Conservation (phyloP, 441 rosid genomes). For the Erysimum cheiri region DNA sequence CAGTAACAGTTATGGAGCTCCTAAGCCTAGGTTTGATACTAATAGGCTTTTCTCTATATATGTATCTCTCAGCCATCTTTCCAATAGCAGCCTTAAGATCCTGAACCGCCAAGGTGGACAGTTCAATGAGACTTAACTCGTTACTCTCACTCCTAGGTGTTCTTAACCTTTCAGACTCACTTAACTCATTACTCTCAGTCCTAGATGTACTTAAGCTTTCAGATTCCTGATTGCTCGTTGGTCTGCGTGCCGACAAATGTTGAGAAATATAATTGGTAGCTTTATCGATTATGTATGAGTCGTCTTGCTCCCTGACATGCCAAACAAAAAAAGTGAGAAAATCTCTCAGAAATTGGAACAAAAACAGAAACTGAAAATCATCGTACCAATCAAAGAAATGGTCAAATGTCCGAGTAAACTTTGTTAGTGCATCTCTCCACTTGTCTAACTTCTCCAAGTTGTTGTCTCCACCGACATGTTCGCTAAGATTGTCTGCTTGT, state of each 20-base stretch:
- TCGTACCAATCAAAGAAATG: not conserved
- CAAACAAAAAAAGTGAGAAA: no score
- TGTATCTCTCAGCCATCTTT: not conserved
- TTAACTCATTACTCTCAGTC: no score
- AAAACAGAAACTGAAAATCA: not conserved
- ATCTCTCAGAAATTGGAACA: no score
- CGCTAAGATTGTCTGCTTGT: not conserved
- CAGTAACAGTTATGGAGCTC: not conserved
- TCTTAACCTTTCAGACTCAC: not conserved
- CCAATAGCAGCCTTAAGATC: not conserved
- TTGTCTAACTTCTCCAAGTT: not conserved
- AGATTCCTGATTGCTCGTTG: no score
- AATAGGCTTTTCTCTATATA: not conserved
- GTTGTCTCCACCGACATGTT: not conserved
- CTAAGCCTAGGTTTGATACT: not conserved
- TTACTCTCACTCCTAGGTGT: not conserved
- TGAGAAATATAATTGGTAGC: not conserved
- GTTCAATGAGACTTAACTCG: no score
- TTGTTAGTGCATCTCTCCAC: not conserved
- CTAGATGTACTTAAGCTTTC: no score
- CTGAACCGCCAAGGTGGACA: no score
- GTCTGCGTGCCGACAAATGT: not conserved
- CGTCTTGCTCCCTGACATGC: not conserved
- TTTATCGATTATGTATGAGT: not conserved
- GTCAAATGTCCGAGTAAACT: not conserved